These are phyloP conservation scores for Oxytropis ochrocephala DNA, from an alignment of 306 rosid species.

Conservation along the genomic window DNA sequence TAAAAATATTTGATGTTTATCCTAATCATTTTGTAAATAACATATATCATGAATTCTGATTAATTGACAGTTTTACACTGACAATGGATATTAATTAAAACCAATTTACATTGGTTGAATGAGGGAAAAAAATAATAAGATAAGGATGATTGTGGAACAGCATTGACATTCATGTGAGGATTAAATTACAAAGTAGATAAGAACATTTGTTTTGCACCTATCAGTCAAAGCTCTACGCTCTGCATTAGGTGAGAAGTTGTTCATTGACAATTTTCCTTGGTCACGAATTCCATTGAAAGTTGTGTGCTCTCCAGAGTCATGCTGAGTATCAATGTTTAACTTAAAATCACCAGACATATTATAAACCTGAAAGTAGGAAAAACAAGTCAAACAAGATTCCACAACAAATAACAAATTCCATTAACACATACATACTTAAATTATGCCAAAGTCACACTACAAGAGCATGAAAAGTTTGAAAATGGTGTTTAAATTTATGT, in stretches of 20 bases:
- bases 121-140: no score
- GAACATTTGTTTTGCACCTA: constrained; percentile 35
- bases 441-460: neutral
- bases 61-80: no score
- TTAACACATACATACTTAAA: neutral
- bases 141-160: no score
- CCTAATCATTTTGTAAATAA: no score
- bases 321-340: constrained; percentile 33
- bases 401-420: neutral
- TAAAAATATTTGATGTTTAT: no score
- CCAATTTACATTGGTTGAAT: no score
- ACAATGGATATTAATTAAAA: no score
- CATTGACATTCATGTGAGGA: no score
- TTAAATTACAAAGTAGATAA: neutral
- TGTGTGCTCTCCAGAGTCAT: constrained; percentile 41
- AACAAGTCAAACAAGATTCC: neutral
- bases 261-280: constrained; percentile 33
- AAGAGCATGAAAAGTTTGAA: neutral
- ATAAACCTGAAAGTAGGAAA: constrained; percentile 26
- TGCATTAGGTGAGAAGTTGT: constrained; percentile 28
- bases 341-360: constrained; percentile 57
- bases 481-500: neutral
- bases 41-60: no score
- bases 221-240: constrained; percentile 59
- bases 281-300: constrained; percentile 26